Conservation (phyloP, 2,329 filamentous ascomycete species). For the Parascedosporium putredinis region DNA sequence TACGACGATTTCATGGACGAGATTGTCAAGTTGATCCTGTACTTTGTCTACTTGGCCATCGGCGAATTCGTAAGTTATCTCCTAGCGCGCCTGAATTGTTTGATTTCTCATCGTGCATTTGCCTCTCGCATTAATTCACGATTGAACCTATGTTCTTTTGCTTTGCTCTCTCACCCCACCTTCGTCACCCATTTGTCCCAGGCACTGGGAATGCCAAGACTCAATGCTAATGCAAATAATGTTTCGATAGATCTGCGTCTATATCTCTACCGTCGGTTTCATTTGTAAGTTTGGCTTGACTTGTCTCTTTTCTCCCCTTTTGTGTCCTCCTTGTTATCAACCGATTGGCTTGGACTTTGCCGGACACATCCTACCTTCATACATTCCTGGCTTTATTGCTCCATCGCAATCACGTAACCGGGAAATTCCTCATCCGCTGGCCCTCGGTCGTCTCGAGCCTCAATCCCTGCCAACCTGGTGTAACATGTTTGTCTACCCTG, state of each 20-base stretch:
- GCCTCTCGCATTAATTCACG: not conserved
- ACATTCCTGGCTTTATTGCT: not conserved
- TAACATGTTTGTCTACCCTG: not conserved
- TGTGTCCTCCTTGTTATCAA: not conserved
- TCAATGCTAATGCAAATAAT: not conserved
- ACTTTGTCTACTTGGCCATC: slow-evolving; percentile 78
- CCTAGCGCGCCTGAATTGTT: not conserved
- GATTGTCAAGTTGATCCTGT: slow-evolving; percentile 57
- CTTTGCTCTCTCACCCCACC: not conserved
- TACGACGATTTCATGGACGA: slow-evolving; percentile 47
- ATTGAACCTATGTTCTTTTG: too few relatives aligned
- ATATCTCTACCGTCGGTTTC: slow-evolving; percentile 76
- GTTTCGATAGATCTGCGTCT: slow-evolving; percentile 32
- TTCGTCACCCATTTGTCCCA: not conserved
- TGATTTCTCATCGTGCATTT: not conserved
- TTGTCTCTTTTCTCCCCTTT: not conserved
- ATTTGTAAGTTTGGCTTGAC: slow-evolving; percentile 48
- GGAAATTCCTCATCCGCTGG: too few relatives aligned
- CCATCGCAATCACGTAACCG: not conserved
- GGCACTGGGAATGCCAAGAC: not conserved
- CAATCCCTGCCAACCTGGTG: not conserved
- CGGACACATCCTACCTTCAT: too few relatives aligned
- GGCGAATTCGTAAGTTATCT: slow-evolving; percentile 53
- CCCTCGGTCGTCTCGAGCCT: too few relatives aligned
- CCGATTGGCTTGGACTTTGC: not conserved